Evolutionary conservation across 352 stramenopile species (phyloP).

Genomic region (Phytophthora sansomeana): DNA sequence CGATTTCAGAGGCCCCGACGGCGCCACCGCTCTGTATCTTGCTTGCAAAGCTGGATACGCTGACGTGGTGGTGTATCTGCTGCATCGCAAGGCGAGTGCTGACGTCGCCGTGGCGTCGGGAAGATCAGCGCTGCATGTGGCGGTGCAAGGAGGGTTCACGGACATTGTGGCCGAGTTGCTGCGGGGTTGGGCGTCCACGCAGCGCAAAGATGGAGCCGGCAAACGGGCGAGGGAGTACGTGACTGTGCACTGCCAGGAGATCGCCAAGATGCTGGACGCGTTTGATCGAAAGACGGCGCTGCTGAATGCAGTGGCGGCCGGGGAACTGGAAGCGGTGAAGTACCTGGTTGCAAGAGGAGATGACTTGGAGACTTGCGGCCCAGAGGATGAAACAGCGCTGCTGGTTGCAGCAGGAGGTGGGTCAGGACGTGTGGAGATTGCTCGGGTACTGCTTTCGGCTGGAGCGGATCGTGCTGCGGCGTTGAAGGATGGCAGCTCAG

Average conservation of each 20-base stretch:
- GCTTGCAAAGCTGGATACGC: conserved; percentile 22
- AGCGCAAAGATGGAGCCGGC: conserved; percentile 21
- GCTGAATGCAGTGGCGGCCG: conserved; percentile 15
- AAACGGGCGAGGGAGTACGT: conserved; percentile 30
- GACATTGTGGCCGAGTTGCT: conserved; percentile 28
- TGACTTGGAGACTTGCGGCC: conserved; percentile 23
- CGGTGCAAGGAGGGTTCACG: conserved; percentile 24
- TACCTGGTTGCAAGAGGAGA: conserved; percentile 14
- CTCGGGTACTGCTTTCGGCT: conserved; percentile 12
- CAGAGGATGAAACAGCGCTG: conserved; percentile 26
- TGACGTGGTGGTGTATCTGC: conserved; percentile 24
- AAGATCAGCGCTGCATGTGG: conserved; percentile 27
- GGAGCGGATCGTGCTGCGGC: conserved; percentile 19
- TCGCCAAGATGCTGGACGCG: conserved; percentile 23
- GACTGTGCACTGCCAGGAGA: conserved; percentile 12
- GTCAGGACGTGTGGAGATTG: conserved; percentile 16
- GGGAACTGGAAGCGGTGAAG: conserved; percentile 23
- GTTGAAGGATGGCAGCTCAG: conserved; percentile 29
- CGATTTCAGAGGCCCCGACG: conserved; percentile 28
- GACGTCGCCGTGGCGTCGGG: conserved; percentile 26
- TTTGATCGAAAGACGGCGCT: conserved; percentile 28
- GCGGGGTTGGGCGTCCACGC: conserved; percentile 25
- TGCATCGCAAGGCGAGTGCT: conserved; percentile 18
- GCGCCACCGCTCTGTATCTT: conserved; percentile 28
- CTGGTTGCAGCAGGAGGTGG: conserved; percentile 26